A percentile compares a stretch with the other conserved stretches of the same genome.
phyloP scores from a whole-genome alignment of 2,329 filamentous ascomycete genomes.

The Ophiosphaerella herpotricha region DNA sequence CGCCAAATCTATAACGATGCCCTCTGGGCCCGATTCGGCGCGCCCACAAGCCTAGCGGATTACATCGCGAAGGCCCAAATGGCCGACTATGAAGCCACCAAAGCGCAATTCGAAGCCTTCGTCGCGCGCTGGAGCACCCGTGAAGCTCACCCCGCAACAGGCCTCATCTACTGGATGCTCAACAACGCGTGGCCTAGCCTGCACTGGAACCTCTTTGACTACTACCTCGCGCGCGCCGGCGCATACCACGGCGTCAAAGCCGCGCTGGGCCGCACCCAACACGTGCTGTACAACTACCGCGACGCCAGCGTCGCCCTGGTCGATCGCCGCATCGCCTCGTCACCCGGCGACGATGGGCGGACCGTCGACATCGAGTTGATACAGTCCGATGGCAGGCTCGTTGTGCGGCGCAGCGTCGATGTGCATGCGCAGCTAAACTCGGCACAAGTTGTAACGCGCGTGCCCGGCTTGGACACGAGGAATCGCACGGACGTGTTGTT shows the following conservation, averaged over 20 bases:
- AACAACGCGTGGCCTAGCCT: constrained; percentile 68
- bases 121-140: constrained; percentile 56
- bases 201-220: constrained; percentile 69
- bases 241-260: constrained; percentile 65
- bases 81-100: constrained; percentile 67
- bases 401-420: constrained; percentile 39
- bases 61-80: constrained; percentile 66
- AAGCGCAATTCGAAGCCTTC: constrained; percentile 64
- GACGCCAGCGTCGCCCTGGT: constrained; percentile 55
- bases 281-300: constrained; percentile 61
- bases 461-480: constrained; percentile 32
- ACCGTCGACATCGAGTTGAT: constrained; percentile 57
- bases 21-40: constrained; percentile 58
- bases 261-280: constrained; percentile 51
- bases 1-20: constrained; percentile 63
- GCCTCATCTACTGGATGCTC: constrained; percentile 70
- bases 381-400: constrained; percentile 50
- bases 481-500: constrained; percentile 54
- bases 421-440: constrained; percentile 53
- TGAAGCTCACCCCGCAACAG: constrained; percentile 58
- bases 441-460: constrained; percentile 15
- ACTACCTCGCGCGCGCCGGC: constrained; percentile 63
- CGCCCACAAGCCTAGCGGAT: constrained; percentile 58
- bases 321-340: constrained; percentile 56
- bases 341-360: constrained; percentile 36